phyloP scores from a whole-genome alignment of 129 eudicot genomes.

The Chrysanthemum makinoi region DNA sequence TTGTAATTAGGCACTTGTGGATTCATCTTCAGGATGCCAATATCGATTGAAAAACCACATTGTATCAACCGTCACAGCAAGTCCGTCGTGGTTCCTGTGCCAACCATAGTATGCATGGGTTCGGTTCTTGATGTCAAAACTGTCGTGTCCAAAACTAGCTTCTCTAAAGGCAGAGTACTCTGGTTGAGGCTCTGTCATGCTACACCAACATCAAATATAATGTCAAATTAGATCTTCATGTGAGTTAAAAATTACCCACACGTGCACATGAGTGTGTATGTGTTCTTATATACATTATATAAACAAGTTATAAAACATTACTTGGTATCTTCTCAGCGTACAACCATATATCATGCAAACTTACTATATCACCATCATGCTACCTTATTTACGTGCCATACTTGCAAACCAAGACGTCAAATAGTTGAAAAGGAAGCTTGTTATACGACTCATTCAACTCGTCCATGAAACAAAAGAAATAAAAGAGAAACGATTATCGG shows the following conservation, averaged over 20 bases:
- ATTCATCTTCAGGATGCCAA: conserved; percentile 61
- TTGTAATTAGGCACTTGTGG: conserved; percentile 26
- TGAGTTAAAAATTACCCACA: background rate
- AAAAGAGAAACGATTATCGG: too few relatives aligned
- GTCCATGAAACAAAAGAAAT: too few relatives aligned
- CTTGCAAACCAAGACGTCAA: too few relatives aligned
- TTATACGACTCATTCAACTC: too few relatives aligned
- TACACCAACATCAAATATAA: conserved; percentile 24
- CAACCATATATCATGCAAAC: too few relatives aligned
- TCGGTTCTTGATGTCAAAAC: conserved; percentile 63
- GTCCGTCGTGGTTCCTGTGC: conserved; percentile 84
- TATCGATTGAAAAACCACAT: conserved; percentile 68
- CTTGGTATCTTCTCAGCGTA: too few relatives aligned
- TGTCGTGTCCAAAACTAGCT: conserved; percentile 87
- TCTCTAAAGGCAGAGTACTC: conserved; percentile 80
- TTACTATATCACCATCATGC: too few relatives aligned
- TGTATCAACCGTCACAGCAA: conserved; percentile 61
- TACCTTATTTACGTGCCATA: too few relatives aligned
- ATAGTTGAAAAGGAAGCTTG: too few relatives aligned
- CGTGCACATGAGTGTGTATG: background rate
- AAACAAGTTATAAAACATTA: conserved; percentile 28
- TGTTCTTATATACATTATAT: background rate
- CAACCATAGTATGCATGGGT: conserved; percentile 72
- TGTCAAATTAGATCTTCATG: conserved; percentile 6
- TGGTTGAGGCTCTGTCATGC: conserved; percentile 92